These are phyloP conservation scores for Trypanosoma caninum DNA, from an alignment of 208 protist species.

Conservation along the genomic window DNA sequence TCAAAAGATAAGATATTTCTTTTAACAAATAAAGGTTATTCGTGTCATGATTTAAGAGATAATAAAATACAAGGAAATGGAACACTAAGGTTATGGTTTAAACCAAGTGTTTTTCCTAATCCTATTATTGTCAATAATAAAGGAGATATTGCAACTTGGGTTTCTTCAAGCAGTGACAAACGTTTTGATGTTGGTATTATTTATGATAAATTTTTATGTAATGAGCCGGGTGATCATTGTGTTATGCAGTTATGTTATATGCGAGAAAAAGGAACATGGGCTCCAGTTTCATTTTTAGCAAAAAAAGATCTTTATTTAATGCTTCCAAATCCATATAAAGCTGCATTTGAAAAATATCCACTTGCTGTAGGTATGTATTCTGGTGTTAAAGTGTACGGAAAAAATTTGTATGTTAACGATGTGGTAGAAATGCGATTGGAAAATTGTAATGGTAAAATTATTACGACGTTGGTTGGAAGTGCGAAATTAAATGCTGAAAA, in stretches of 20 bases:
- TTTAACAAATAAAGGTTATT: conserved; percentile 59
- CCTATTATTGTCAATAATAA: conserved; percentile 36
- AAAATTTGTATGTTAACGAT: conserved; percentile 40
- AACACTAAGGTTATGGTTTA: conserved; percentile 53
- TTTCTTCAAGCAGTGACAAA: conserved; percentile 52
- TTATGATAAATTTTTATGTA: conserved; percentile 48
- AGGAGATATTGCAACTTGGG: conserved; percentile 48
- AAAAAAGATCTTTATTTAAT: conserved; percentile 26
- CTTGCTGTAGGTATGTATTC: conserved; percentile 70
- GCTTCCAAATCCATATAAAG: conserved; percentile 64
- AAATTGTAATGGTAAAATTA: conserved; percentile 33
- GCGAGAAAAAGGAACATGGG: conserved; percentile 67
- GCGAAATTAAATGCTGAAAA: conserved; percentile 31
- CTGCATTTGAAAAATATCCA: conserved; percentile 64
- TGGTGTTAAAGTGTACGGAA: conserved; percentile 75
- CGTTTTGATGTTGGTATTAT: conserved; percentile 72
- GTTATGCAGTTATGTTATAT: conserved; percentile 83
- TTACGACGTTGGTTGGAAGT: conserved; percentile 40
- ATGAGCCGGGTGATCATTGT: conserved; percentile 39
- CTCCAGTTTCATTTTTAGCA: conserved; percentile 49
- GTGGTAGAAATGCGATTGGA: conserved; percentile 36
- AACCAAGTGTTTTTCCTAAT: conserved; percentile 55
- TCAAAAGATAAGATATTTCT: conserved; percentile 62
- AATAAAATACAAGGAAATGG: conserved; percentile 46
- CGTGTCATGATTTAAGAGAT: conserved; percentile 82